These are phyloP conservation scores for Sinapis alba DNA, from an alignment of 441 rosid genomes.

Conservation along the genomic window DNA sequence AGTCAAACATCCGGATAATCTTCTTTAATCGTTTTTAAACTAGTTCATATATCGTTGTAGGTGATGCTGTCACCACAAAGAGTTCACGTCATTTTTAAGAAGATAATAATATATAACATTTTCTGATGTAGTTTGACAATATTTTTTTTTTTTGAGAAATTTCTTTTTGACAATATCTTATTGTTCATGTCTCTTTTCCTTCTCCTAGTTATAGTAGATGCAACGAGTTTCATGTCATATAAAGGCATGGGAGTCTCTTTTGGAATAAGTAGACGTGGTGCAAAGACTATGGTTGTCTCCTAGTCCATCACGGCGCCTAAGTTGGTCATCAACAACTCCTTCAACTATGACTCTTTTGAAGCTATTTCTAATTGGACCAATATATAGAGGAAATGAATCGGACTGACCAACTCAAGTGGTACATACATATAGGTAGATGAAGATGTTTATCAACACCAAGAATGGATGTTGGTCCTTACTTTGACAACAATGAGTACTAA, in stretches of 20 bases:
- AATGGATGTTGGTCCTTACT: not conserved
- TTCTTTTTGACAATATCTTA: not conserved
- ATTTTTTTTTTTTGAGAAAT: no score
- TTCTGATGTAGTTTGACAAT: not conserved
- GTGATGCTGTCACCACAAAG: not conserved
- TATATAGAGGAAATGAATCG: constrained; percentile 1
- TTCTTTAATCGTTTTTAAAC: not conserved
- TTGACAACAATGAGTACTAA: not conserved
- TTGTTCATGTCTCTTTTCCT: not conserved
- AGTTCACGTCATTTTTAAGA: not conserved
- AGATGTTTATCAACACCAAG: not conserved
- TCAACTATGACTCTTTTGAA: not conserved
- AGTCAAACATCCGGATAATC: constrained; percentile 9
- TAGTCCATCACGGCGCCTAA: not conserved
- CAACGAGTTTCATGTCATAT: not conserved
- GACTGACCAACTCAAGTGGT: not conserved
- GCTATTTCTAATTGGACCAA: not conserved
- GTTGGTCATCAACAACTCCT: not conserved
- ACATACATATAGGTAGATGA: not conserved
- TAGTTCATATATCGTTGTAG: not conserved
- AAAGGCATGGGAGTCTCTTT: not conserved
- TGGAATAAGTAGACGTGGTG: not conserved
- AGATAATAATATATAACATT: not conserved
- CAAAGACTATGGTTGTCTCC: not conserved
- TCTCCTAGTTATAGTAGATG: not conserved